These are phyloP conservation scores for Rosellinia necatrix DNA, from an alignment of 2,329 filamentous ascomycete genomes.

Conservation along the genomic window DNA sequence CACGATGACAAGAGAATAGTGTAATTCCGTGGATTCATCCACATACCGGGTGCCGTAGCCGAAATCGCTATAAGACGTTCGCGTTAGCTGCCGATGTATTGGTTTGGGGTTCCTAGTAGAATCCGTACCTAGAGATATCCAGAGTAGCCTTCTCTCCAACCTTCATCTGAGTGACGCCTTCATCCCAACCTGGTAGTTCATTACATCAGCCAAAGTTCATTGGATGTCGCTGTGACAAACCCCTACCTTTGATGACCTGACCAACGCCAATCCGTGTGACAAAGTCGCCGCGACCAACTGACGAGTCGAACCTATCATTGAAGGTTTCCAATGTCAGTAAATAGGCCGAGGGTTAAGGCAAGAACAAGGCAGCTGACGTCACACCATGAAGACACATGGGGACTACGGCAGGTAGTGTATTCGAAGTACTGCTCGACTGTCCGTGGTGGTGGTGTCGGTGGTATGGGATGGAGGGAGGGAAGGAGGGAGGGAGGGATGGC, in stretches of 20 bases:
- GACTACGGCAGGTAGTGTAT: neutral
- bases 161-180: slow-evolving; percentile 84
- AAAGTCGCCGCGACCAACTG: slow-evolving; percentile 77
- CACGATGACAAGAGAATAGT: neutral
- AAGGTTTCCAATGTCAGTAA: slow-evolving; percentile 3
- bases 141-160: slow-evolving; percentile 88
- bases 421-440: neutral
- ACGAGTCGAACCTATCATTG: slow-evolving; percentile 80
- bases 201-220: slow-evolving; percentile 6
- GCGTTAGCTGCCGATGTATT: slow-evolving; percentile 24
- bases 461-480: neutral
- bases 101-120: neutral
- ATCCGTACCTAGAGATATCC: slow-evolving; percentile 72
- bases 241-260: slow-evolving; percentile 80
- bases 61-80: slow-evolving; percentile 34
- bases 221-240: neutral
- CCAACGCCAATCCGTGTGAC: slow-evolving; percentile 79
- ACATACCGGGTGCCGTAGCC: slow-evolving; percentile 42
- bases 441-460: neutral
- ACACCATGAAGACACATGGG: neutral
- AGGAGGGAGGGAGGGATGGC: slow-evolving; percentile 10
- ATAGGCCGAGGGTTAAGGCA: neutral
- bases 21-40: neutral
- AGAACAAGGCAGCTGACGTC: slow-evolving; percentile 15
- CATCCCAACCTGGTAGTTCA: slow-evolving; percentile 70